Percentiles rank a stretch among this genome's conserved stretches.
Conservation (phyloP, 768 basidiomycete genomes). For the Tricholoma bakamatsutake region DNA sequence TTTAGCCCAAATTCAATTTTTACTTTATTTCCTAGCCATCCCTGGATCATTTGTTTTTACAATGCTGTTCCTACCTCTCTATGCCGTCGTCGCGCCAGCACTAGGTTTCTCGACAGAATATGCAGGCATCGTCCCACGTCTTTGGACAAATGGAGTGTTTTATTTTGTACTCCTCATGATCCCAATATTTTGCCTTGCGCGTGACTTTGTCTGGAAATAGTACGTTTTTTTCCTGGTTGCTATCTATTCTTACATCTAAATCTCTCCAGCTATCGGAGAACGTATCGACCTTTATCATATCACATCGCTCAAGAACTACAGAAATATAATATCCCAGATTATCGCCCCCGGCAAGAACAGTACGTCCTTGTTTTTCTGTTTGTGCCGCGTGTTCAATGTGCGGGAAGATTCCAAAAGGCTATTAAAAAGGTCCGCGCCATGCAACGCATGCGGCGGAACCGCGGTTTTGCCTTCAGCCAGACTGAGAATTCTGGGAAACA, state of each 20-base stretch:
- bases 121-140: constrained; percentile 76
- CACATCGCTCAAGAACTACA: constrained; percentile 99
- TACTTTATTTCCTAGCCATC: constrained; percentile 53
- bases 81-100: constrained; percentile 79
- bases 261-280: constrained; percentile 71
- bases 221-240: constrained; percentile 36
- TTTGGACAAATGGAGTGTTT: constrained; percentile 87
- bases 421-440: constrained; percentile 99
- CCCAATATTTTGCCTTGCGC: constrained; percentile 75
- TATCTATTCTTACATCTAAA: constrained; percentile 7
- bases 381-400: constrained; percentile 5
- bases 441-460: constrained; percentile 92
- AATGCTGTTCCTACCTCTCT: constrained; percentile 92
- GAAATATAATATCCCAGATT: constrained; percentile 97
- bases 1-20: constrained; percentile 1
- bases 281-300: constrained; percentile 88
- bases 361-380: constrained; percentile 33
- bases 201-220: constrained; percentile 99
- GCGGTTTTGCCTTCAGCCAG: constrained; percentile 98
- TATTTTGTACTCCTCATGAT: constrained; percentile 85
- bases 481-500: constrained; percentile 82
- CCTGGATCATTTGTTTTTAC: constrained; percentile 96
- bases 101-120: constrained; percentile 92
- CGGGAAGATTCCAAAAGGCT: constrained; percentile 86
- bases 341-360: constrained; percentile 96